Evolutionary conservation across 2,329 filamentous ascomycete species (phyloP), one percentile per base, ranked within the genome.

Genomic region (Aspergillus ochraceus): DNA sequence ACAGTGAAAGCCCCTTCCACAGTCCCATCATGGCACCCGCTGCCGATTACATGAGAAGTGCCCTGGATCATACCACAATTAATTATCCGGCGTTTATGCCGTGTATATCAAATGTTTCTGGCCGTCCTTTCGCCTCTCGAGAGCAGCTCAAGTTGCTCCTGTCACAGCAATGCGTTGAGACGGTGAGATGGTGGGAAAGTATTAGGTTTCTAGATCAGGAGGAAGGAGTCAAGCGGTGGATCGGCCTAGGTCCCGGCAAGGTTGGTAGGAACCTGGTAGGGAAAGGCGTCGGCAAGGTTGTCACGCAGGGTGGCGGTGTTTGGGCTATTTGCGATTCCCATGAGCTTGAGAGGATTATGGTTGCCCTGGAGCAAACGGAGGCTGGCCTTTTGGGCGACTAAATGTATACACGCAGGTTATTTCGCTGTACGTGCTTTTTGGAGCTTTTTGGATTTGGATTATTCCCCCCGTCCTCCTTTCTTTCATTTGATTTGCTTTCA

Each of bases 141-240:
- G 86, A 86, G 46, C 86, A 96, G 64, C 80, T 97, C 32, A 91
- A 91, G 72, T 88, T 96, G 63, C 77, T 96, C 50, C 80, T 97
- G 53, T 88, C 92, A 1, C 80, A 91, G 52, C 90, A 92, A 70
- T 93, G 90, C 62, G 87, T 95, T n/a, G 92, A 97, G 78, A 97
- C 93, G 30, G 92, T 98, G 47, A 84, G 86, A 60, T 98, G 94
- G 94, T 97, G 93, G 88, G 91, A 96, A 67, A 95, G 91, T 69
- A 93, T 98, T 69, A 88, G 87, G 66, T 97, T 96, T 71, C 80
- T 97, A 53, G 91, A 97, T 73, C 88, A 95, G 72, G 87, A 95
- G 68, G 85, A 89, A 70, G 88, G 88, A 63, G 90, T 97, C 19
- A 83, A 88, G 68, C 83, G 93, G 58, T 97, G 94, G 90, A 85